Evolutionary conservation across 2,329 filamentous ascomycete genomes (phyloP), one percentile per base, ranked within the genome.

Genomic region (Arthrobotrys sinensis): DNA sequence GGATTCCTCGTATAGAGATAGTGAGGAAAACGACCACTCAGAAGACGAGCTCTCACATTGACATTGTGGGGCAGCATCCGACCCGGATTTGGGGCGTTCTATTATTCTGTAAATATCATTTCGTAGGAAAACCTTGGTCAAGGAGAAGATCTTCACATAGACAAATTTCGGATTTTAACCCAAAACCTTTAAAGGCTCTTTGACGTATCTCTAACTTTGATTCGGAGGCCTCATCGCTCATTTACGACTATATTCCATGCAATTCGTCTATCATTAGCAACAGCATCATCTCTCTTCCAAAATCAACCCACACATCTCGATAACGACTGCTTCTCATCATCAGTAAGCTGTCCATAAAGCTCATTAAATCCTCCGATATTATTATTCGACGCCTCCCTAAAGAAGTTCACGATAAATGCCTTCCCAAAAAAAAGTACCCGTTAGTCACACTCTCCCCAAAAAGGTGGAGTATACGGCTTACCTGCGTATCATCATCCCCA

Each of bases 321-420:
- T 76, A 90, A 81, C 83, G 88, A 88, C 76, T 86, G 84, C 82
- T 87, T 86, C 83, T 85, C 85, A 48, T 85, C 84, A n/a, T 82
- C 81, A 10, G 80, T 84, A 73, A 85, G 80, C n/a, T 80, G 80
- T 16, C 66, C 79, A 75, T 84, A 85, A 11, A 85, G 69, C 28
- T 82, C 83, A 72, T 84, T 83, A 76, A 85, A 85, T 6, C 83
- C 83, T 4, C 82, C 83, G 21, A 84, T 68, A 72, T 85, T 83
- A 81, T 84, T 43, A 83, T 85, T 24, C 82, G 83, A 62, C 81
- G 85, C 50, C 83, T 85, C 4, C 86, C 85, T 80, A 86, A 82
- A 82, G 67, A 82, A 82, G 32, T 67, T 72, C 16, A 76, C 64
- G 19, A 82, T 48, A 43, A 80, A 80, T 12, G 73, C 79, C 80